phyloP scores from a whole-genome alignment of 352 stramenopile species.

The Halophytophthora polymorphica region DNA sequence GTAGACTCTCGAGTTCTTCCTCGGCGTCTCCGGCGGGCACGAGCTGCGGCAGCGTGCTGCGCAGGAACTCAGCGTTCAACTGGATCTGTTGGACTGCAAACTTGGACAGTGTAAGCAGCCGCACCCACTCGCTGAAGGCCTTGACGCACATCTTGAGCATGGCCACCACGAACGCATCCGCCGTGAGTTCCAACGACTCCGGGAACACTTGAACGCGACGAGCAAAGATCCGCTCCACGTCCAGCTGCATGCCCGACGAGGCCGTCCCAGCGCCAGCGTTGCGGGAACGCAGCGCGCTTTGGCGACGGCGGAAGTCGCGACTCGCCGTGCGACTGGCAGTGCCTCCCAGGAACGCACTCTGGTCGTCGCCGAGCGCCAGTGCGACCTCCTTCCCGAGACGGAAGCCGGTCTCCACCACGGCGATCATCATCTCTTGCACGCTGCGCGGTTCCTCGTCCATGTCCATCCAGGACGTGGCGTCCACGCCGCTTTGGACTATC shows the following conservation, averaged over 20 bases:
- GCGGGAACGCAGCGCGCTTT: conserved; percentile 52
- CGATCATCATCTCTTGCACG: conserved; percentile 64
- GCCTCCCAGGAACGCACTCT: conserved; percentile 43
- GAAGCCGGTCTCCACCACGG: conserved; percentile 55
- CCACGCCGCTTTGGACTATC: conserved; percentile 37
- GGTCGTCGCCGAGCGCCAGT: conserved; percentile 55
- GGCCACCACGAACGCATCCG: conserved; percentile 56
- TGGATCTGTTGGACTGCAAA: conserved; percentile 80
- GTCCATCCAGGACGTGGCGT: conserved; percentile 46
- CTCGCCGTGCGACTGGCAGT: conserved; percentile 42
- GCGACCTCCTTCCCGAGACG: conserved; percentile 60
- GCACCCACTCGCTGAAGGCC: conserved; percentile 66
- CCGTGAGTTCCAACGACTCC: conserved; percentile 38
- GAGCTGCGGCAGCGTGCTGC: conserved; percentile 47
- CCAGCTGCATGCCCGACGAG: conserved; percentile 56
- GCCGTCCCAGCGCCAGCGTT: conserved; percentile 28
- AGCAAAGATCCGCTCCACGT: conserved; percentile 84
- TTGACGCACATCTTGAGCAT: conserved; percentile 85
- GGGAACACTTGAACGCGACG: conserved; percentile 70
- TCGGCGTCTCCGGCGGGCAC: conserved; percentile 32
- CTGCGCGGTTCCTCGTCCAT: conserved; percentile 63
- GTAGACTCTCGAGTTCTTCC: conserved; percentile 73
- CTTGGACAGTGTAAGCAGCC: conserved; percentile 53
- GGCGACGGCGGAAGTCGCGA: conserved; percentile 62
- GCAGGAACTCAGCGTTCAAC: conserved; percentile 74